Percentiles rank a stretch among this genome's conserved stretches.
Conservation (phyloP, 345 rosid species). For the Melaleuca alternifolia region DNA sequence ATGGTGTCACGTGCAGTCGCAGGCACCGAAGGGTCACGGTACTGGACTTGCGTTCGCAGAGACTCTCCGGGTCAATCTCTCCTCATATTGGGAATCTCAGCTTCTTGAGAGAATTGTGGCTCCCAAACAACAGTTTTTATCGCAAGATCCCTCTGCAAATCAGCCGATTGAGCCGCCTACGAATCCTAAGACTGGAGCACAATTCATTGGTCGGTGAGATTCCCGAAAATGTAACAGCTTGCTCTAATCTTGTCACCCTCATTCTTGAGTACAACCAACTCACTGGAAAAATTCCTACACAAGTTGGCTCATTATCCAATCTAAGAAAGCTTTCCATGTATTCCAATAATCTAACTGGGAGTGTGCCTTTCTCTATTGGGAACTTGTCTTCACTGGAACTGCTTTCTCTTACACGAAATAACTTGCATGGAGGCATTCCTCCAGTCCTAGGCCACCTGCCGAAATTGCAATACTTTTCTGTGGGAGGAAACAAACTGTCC, state of each 20-base stretch:
- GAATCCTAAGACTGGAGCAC: not conserved
- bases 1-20: not conserved
- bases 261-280: not conserved
- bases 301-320: not conserved
- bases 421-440: not conserved
- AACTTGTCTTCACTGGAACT: not conserved
- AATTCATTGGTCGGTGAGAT: not conserved
- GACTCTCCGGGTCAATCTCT: not conserved
- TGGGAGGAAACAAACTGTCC: not conserved
- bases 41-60: not conserved
- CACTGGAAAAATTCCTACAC: not conserved
- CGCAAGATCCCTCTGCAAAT: not conserved
- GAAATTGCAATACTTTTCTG: not conserved
- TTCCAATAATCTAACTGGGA: not conserved
- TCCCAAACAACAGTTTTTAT: not conserved
- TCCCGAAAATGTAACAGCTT: not conserved
- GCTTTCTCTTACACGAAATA: fast-evolving
- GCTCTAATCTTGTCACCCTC: not conserved
- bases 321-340: not conserved
- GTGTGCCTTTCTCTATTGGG: not conserved
- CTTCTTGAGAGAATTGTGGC: not conserved
- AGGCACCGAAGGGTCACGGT: not conserved
- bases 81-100: not conserved
- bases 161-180: not conserved
- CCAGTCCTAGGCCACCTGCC: not conserved